phyloP scores from a whole-genome alignment of 306 rosid species.

The Potentilla sterilis region DNA sequence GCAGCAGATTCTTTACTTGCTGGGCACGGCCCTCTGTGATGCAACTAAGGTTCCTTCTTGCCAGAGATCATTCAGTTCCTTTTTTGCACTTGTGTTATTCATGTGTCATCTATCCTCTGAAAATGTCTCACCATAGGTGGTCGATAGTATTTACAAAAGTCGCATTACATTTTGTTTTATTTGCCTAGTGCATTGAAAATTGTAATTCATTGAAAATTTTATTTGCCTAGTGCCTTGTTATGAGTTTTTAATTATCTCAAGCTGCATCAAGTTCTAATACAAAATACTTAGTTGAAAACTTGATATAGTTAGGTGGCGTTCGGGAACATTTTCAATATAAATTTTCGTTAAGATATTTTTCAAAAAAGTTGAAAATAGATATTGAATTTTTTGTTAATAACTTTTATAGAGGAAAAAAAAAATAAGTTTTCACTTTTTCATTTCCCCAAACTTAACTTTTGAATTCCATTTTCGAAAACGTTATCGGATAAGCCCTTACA shows the following conservation, averaged over 20 bases:
- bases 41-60: constrained; percentile 5
- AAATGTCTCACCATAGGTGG: constrained; percentile 1
- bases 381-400: too few relatives aligned
- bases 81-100: constrained; percentile 10
- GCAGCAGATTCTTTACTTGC: constrained; percentile 78
- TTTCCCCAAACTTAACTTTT: too few relatives aligned
- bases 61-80: constrained; percentile 18
- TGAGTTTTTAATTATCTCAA: too few relatives aligned
- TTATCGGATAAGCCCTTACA: too few relatives aligned
- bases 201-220: background rate
- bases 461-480: too few relatives aligned
- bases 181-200: background rate
- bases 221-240: too few relatives aligned
- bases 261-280: background rate
- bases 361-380: too few relatives aligned
- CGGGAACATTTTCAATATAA: too few relatives aligned
- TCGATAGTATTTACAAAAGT: constrained; percentile 6
- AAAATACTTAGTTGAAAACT: background rate
- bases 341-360: too few relatives aligned
- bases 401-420: too few relatives aligned
- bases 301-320: background rate
- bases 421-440: too few relatives aligned
- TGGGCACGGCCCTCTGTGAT: constrained; percentile 29
- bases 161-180: background rate
- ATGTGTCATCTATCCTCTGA: background rate